Evolutionary conservation across 1,284 basidiomycete species (phyloP).

Genomic region (Ganoderma lucidum): DNA sequence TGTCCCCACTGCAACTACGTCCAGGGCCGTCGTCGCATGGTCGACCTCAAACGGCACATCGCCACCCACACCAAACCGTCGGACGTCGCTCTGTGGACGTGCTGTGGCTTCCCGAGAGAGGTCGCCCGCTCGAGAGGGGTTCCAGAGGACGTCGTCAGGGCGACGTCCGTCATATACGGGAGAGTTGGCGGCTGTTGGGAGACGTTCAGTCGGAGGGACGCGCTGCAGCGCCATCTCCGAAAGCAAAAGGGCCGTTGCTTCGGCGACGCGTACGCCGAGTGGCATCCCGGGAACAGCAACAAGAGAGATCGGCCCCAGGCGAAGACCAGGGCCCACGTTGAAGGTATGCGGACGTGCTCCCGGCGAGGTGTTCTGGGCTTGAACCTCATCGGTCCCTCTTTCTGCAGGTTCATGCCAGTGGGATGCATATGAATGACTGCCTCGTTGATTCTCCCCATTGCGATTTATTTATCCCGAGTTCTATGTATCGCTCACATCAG

Average conservation of each 20-base stretch:
- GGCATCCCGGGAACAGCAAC: conserved; percentile 7
- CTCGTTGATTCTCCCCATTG: neutral
- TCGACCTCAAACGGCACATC: conserved; percentile 16
- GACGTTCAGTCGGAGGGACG: conserved; percentile 63
- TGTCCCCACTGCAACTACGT: conserved; percentile 15
- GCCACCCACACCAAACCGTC: conserved; percentile 10
- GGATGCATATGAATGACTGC: neutral
- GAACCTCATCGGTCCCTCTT: neutral
- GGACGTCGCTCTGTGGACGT: conserved; percentile 12
- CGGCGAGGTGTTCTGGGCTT: neutral
- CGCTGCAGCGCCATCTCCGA: conserved; percentile 61
- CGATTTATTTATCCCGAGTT: neutral
- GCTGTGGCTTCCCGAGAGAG: conserved; percentile 11
- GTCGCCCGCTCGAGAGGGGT: neutral
- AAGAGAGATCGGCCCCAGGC: neutral
- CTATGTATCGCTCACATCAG: neutral
- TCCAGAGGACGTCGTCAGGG: conserved; percentile 7
- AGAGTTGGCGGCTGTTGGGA: conserved; percentile 54
- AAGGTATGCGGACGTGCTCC: neutral
- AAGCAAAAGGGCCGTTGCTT: conserved; percentile 52
- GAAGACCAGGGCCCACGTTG: neutral
- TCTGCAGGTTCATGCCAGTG: neutral
- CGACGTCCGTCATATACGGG: neutral
- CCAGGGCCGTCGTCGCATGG: conserved; percentile 13
- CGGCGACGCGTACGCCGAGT: conserved; percentile 35